Percentiles rank a stretch among this genome's conserved stretches.
These are phyloP conservation scores for Neopestalotiopsis rosae DNA, from an alignment of 2,329 filamentous ascomycete species.

Conservation along the genomic window DNA sequence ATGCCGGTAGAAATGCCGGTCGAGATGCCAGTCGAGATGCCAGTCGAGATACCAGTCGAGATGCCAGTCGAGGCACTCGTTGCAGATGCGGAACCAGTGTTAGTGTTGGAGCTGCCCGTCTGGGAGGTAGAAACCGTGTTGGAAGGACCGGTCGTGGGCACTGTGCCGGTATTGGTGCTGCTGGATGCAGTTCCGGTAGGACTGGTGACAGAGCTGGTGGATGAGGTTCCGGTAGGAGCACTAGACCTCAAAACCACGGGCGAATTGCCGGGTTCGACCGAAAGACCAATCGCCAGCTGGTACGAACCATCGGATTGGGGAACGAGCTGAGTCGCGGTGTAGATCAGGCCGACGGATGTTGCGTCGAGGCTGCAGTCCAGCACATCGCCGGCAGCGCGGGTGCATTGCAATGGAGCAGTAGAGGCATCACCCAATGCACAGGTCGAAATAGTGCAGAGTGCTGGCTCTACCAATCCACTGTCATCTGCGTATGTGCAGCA, in stretches of 20 bases:
- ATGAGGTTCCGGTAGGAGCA: neutral
- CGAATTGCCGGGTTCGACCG: neutral
- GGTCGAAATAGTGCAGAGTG: neutral
- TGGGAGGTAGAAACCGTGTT: too few species aligned
- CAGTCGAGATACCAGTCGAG: too few species aligned
- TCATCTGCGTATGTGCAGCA: constrained; percentile 2
- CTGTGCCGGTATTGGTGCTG: too few species aligned
- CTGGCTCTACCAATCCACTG: neutral
- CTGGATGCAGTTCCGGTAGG: too few species aligned
- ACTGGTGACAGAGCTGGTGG: neutral
- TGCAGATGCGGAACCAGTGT: too few species aligned
- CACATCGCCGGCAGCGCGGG: neutral
- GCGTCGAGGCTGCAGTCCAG: neutral
- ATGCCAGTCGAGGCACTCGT: too few species aligned
- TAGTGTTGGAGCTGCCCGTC: too few species aligned
- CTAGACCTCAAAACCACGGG: neutral
- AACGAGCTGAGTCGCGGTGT: neutral
- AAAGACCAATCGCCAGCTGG: neutral
- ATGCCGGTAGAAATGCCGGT: too few species aligned
- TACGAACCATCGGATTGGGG: neutral
- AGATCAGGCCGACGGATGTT: neutral
- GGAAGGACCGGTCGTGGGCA: too few species aligned
- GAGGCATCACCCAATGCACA: neutral
- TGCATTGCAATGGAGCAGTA: neutral
- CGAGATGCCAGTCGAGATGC: too few species aligned